Conservation (phyloP, 257 asterid species). For the Fraxinus pennsylvanica region DNA sequence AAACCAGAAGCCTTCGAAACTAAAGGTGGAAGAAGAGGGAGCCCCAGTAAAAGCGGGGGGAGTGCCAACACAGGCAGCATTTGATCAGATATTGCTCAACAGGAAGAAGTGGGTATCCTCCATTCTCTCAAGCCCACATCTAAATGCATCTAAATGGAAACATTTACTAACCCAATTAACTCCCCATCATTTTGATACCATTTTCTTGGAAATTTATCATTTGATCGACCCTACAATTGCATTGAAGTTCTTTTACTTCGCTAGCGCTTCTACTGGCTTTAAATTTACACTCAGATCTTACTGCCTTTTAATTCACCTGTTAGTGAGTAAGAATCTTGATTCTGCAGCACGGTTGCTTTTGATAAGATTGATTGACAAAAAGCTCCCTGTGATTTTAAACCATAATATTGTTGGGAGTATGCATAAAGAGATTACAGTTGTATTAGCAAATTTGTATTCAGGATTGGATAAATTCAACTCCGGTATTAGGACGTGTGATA, state of each 20-base stretch:
- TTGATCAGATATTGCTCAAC: constrained; percentile 32
- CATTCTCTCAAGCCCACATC: constrained; percentile 45
- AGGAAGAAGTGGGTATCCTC: constrained; percentile 43
- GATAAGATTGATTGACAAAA: constrained; percentile 68
- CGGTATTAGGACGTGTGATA: constrained; percentile 56
- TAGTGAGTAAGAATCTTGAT: constrained; percentile 53
- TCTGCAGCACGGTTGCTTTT: constrained; percentile 72
- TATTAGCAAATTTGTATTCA: constrained; percentile 43
- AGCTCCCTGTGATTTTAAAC: constrained; percentile 42
- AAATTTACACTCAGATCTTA: constrained; percentile 65
- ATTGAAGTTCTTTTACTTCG: constrained; percentile 63
- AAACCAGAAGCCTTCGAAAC: constrained; percentile 5
- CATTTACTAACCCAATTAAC: constrained; percentile 45
- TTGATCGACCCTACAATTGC: constrained; percentile 59
- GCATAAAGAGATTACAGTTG: constrained; percentile 56
- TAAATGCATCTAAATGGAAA: constrained; percentile 44
- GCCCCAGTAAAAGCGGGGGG: constrained; percentile 19
- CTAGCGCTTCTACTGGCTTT: constrained; percentile 50
- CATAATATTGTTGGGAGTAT: constrained; percentile 30
- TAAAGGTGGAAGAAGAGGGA: constrained; percentile 7
- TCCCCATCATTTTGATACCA: constrained; percentile 58
- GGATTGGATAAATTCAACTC: constrained; percentile 28
- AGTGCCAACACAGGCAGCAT: constrained; percentile 33
- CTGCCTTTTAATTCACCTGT: constrained; percentile 58
- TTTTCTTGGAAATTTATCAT: constrained; percentile 57